These are phyloP conservation scores for Candida nitratophila DNA, from an alignment of 805 yeast genomes.

Conservation along the genomic window DNA sequence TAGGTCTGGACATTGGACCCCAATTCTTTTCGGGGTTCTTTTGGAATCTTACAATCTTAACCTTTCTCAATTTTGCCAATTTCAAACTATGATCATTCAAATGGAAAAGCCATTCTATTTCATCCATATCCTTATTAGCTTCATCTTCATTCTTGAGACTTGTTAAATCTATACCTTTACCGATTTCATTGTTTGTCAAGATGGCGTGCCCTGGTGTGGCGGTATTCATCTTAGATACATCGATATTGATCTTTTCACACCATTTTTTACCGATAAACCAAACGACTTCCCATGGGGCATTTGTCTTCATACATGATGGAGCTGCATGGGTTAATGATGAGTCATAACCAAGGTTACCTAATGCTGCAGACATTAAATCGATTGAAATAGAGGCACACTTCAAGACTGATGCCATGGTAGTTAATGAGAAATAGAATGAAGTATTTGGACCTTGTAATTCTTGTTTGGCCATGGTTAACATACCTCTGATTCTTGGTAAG, in stretches of 20 bases:
- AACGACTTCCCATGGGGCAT: conserved; percentile 78
- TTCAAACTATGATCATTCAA: conserved; percentile 49
- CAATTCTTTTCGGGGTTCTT: conserved; percentile 90
- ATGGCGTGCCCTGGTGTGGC: conserved; percentile 57
- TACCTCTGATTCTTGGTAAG: conserved; percentile 78
- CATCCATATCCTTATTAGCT: conserved; percentile 15
- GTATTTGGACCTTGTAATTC: conserved; percentile 46
- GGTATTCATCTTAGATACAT: conserved; percentile 32
- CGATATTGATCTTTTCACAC: conserved; percentile 38
- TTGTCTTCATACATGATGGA: conserved; percentile 79
- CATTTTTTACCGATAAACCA: conserved; percentile 70
- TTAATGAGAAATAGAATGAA: conserved; percentile 82
- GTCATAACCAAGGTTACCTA: conserved; percentile 76
- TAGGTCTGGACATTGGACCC: conserved; percentile 87
- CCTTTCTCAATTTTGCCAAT: conserved; percentile 56
- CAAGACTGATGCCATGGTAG: conserved; percentile 64
- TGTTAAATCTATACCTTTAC: conserved; percentile 24
- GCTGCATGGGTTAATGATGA: conserved; percentile 88
- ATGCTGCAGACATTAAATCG: conserved; percentile 62
- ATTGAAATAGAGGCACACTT: conserved; percentile 82
- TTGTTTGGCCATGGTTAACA: conserved; percentile 75
- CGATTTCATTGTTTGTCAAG: conserved; percentile 35
- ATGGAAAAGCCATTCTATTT: conserved; percentile 46
- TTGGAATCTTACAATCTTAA: conserved; percentile 82
- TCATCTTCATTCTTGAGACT: conserved; percentile 14